phyloP scores from a whole-genome alignment of 176 grass and related monocot species.

The Triticum aestivum region DNA sequence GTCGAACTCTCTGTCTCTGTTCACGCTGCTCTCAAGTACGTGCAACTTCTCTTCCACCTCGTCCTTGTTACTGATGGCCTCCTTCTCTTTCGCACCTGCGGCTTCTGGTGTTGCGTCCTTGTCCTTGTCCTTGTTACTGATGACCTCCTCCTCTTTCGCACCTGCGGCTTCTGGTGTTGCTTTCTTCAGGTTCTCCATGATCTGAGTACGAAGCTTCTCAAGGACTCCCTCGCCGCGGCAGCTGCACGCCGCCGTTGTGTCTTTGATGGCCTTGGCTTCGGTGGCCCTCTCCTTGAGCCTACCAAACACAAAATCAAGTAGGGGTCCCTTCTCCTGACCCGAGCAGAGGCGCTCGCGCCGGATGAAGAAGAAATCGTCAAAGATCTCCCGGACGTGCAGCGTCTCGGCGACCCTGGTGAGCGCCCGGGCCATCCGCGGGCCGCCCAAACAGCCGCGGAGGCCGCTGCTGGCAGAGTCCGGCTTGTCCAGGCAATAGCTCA shows the following conservation, averaged over 20 bases:
- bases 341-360: background rate
- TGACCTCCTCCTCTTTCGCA: too few species aligned
- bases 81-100: too few species aligned
- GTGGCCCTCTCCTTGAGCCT: background rate
- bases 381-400: background rate
- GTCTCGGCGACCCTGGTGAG: rapidly evolving
- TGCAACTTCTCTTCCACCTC: background rate
- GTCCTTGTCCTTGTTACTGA: background rate
- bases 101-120: background rate
- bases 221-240: background rate
- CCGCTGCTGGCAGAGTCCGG: background rate
- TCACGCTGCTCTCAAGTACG: background rate
- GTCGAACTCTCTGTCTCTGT: background rate
- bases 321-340: background rate
- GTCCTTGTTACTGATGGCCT: background rate
- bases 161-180: background rate
- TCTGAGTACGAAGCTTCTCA: rapidly evolving
- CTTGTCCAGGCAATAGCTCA: conserved; percentile 19
- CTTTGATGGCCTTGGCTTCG: rapidly evolving
- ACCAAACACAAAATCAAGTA: background rate
- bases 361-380: conserved; percentile 33
- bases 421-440: background rate
- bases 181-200: background rate
- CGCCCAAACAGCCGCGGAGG: background rate
- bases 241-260: background rate